Conservation (phyloP, 257 asterid species). For the Parsonsia alboflavescens region DNA sequence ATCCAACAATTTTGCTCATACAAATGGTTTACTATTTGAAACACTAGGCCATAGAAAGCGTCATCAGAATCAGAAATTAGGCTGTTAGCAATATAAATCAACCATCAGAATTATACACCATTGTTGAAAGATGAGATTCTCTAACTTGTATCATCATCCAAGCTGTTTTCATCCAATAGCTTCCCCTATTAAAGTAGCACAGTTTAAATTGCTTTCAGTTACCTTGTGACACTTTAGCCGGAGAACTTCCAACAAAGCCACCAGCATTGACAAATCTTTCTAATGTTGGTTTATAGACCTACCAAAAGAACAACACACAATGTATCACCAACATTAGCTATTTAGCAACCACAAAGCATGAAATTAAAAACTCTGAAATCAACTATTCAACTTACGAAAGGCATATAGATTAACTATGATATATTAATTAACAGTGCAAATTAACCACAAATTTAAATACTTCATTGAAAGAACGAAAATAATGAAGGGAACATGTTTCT, state of each 20-base stretch:
- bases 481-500: slow-evolving; percentile 2
- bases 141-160: not conserved
- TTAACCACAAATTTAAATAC: not conserved
- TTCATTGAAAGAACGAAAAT: not conserved
- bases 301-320: slow-evolving; percentile 16
- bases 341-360: slow-evolving; percentile 1
- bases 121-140: not conserved
- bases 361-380: not conserved
- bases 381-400: not conserved
- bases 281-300: slow-evolving; percentile 83
- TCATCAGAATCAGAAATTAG: not conserved
- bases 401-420: not conserved
- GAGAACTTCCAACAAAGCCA: slow-evolving; percentile 74
- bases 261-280: slow-evolving; percentile 81
- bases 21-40: not conserved
- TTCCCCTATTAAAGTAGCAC: not conserved
- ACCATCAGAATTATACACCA: not conserved
- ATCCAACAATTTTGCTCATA: not conserved
- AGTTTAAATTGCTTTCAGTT: slow-evolving; percentile 6
- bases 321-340: slow-evolving; percentile 6
- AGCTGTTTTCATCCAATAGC: not conserved
- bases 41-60: not conserved
- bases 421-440: not conserved
- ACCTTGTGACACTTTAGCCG: slow-evolving; percentile 91
- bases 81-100: not conserved